Percentiles rank a stretch among this genome's conserved stretches.
phyloP scores from a whole-genome alignment of 2,329 filamentous ascomycete genomes.

The Aspergillus novofumigatus region DNA sequence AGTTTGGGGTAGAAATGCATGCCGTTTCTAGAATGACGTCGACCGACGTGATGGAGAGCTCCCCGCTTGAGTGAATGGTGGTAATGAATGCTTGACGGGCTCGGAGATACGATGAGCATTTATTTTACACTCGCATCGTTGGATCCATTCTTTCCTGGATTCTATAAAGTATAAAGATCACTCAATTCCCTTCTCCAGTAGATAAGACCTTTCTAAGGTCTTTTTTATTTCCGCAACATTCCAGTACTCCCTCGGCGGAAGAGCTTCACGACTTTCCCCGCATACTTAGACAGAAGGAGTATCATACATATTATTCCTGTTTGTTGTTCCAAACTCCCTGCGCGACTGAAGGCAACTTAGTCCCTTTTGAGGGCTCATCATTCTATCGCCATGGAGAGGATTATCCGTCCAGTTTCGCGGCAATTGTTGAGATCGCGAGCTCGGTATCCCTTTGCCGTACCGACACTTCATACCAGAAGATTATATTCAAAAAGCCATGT shows the following conservation, averaged over 20 bases:
- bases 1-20: neutral
- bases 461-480: constrained; percentile 30
- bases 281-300: neutral
- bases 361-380: neutral
- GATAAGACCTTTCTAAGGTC: neutral
- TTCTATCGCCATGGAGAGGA: constrained; percentile 28
- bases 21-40: constrained; percentile 7
- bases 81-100: neutral
- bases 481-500: constrained; percentile 41
- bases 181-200: neutral
- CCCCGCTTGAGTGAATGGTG: constrained; percentile 5
- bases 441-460: constrained; percentile 35
- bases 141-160: neutral
- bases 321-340: neutral
- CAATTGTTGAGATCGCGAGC: constrained; percentile 33
- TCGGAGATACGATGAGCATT: neutral
- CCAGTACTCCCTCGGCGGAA: neutral
- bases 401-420: constrained; percentile 33
- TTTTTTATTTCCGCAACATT: neutral
- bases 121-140: neutral
- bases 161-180: neutral
- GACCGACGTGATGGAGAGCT: constrained; percentile 14
- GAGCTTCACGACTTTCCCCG: neutral
- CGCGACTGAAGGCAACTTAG: neutral
- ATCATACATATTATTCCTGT: neutral